These are phyloP conservation scores for Rubus idaeus DNA, from an alignment of 306 rosid species.

Conservation along the genomic window DNA sequence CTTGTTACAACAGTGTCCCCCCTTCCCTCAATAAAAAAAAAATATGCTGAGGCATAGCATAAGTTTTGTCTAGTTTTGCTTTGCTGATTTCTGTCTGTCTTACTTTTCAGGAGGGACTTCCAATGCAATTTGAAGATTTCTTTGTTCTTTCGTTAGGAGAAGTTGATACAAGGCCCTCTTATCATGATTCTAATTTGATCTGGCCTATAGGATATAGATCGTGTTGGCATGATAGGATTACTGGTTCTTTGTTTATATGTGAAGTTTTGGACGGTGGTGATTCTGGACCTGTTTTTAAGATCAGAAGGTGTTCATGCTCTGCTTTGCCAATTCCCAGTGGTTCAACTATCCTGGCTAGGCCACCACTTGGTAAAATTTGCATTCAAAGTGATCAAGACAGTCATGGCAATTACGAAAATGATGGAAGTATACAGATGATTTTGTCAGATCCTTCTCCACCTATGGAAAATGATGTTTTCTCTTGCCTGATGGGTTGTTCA, in stretches of 20 bases:
- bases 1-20: constrained; percentile 11
- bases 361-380: constrained; percentile 35
- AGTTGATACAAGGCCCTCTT: constrained; percentile 72
- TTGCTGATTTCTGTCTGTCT: constrained; percentile 39
- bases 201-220: constrained; percentile 83
- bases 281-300: constrained; percentile 82
- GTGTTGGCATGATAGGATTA: constrained; percentile 91
- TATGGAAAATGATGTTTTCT: constrained; percentile 64
- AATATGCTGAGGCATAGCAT: neutral
- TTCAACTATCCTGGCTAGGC: constrained; percentile 54
- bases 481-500: constrained; percentile 52
- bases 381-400: constrained; percentile 45
- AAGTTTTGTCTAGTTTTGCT: constrained; percentile 23
- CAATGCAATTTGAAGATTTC: constrained; percentile 87
- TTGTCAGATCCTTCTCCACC: constrained; percentile 66
- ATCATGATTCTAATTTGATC: constrained; percentile 58
- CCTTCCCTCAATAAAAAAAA: neutral
- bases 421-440: constrained; percentile 58
- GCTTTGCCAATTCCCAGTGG: constrained; percentile 56
- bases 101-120: constrained; percentile 77
- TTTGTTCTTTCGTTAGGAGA: constrained; percentile 85
- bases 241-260: constrained; percentile 78
- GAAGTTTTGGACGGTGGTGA: constrained; percentile 90
- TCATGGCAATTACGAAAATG: constrained; percentile 40
- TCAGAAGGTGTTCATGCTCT: constrained; percentile 76